Evolutionary conservation across 805 yeast genomes (phyloP), one percentile per base, ranked within the genome.

Genomic region (Scheffersomyces ergatensis): DNA sequence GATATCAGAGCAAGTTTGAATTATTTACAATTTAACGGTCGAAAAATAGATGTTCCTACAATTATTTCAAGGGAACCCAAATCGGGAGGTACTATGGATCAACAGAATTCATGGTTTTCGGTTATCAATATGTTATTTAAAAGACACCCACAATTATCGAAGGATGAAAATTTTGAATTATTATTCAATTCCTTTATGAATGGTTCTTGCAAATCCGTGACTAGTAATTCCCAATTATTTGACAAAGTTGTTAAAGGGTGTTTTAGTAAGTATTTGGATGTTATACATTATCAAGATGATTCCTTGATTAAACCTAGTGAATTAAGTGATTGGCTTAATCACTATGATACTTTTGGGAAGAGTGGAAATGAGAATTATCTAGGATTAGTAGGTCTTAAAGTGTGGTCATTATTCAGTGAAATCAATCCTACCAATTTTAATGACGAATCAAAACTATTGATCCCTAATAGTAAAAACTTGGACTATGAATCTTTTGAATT

Each of bases 1-100:
- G 99, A 92, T 63, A 72, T 93, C 15, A 69, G 99, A 49, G 86
- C 89, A 20, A 85, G 96, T 60, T 70, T 92, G 30, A 92, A 92
- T 54, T 77, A 82, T 51, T 58, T 92, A 29, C 98, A 92, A 50
- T 90, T 92, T 54, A 63, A 66, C 36, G 53, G 54, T 9, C 43
- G 59, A 17, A 50, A 48, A 39, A n/a, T 47, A 11, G 49, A 45
- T 14, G 20, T 26, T 8, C 38, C 40, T 16, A 19, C 21, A 5
- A 12, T 20, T 8, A 39, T 40, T 26, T 26, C 36, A 13, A 35
- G 14, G 4, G 29, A 37, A 5, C 15, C 42, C 8, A 42, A 16
- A 13, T 34, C 53, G 1, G 17, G 19, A 34, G 14, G 26, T 60
- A 67, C 31, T 27, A 87, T 85, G 58, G 96, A 89, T 60, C 51